These are phyloP conservation scores for Neophaeococcomyces mojaviensis DNA, from an alignment of 2,329 filamentous ascomycete species.

Conservation along the genomic window DNA sequence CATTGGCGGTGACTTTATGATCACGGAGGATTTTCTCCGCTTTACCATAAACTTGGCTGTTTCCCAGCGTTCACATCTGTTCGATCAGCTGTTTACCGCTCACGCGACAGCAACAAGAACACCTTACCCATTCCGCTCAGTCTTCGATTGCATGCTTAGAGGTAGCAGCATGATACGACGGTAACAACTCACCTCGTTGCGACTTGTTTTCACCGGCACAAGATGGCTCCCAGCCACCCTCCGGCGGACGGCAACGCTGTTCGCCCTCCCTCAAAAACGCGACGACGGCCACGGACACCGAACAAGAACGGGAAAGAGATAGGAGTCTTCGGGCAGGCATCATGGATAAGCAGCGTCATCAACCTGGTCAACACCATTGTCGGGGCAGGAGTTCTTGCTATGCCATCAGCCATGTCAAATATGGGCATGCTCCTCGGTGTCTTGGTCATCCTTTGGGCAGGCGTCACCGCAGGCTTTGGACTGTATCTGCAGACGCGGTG, in stretches of 20 bases:
- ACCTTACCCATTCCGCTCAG: no score
- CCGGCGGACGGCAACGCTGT: slow-evolving; percentile 10
- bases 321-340: slow-evolving; percentile 65
- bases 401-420: slow-evolving; percentile 92
- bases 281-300: slow-evolving; percentile 18
- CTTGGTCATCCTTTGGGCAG: slow-evolving; percentile 84
- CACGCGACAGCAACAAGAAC: no score
- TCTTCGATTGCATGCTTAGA: no score
- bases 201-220: background rate
- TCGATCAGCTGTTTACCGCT: no score
- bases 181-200: no score
- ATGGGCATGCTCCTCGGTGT: slow-evolving; percentile 86
- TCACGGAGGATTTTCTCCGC: no score
- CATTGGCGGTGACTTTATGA: no score
- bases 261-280: slow-evolving; percentile 16
- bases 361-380: slow-evolving; percentile 97
- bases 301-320: slow-evolving; percentile 49
- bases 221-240: slow-evolving; percentile 5
- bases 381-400: slow-evolving; percentile 84
- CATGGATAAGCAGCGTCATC: slow-evolving; percentile 83
- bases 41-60: no score
- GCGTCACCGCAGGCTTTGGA: slow-evolving; percentile 79
- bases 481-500: slow-evolving; percentile 92
- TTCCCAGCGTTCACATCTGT: no score
- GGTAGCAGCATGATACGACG: no score